Base-by-base conservation (phyloP, 768 basidiomycete genomes). In the Pulveroboletus frians region DNA sequence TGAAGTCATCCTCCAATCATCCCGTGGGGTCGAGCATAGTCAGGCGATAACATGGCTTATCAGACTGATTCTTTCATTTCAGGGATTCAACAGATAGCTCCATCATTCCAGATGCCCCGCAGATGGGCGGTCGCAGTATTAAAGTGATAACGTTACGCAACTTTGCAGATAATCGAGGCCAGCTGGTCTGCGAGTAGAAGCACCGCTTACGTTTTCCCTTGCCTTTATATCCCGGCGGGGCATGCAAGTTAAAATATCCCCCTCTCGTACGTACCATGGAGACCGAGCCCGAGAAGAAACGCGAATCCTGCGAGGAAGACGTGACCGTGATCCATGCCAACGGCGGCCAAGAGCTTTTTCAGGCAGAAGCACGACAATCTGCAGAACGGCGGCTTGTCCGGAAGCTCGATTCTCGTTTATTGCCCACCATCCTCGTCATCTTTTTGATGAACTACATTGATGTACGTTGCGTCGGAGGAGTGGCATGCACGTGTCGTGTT, bases 371-470 rank as follows among this genome's bases (percentile, higher is more conserved):
- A 31, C 57, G 54, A 23, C 50, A 29, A 21, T 26, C 17, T 34
- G 55, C 50, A 3, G 63, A 64, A 43, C 50, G 50, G 20, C 46
- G 26, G 47, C 75, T 86, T 14, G 73, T 81, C 13, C 70, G 77
- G 35, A 79, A 76, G 51, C 70, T 86, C 40, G 84, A 84, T 54
- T 62, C 55, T 52, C 70, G 82, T 31, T 63, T 85, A 4, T 58
- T 86, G 40, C 79, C 80, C 0, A 77, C 78, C 1, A 75, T 85
- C 34, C 67, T 81, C 17, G 45, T 82, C 45, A 80, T 84, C 31
- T 83, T 69, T 54, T 74, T 85, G 51, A 77, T 84, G 78, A 85
- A 84, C 54, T 83, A 81, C 54, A 82, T 85, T 51, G 82, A 84
- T 61, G 83, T 84, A 50, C 52, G 66, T 58, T 1, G 30, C 23